Evolutionary conservation across 164 flowering plant genomes (phyloP), one percentile per base, ranked within the genome.

Genomic region (Chloranthus sessilifolius): DNA sequence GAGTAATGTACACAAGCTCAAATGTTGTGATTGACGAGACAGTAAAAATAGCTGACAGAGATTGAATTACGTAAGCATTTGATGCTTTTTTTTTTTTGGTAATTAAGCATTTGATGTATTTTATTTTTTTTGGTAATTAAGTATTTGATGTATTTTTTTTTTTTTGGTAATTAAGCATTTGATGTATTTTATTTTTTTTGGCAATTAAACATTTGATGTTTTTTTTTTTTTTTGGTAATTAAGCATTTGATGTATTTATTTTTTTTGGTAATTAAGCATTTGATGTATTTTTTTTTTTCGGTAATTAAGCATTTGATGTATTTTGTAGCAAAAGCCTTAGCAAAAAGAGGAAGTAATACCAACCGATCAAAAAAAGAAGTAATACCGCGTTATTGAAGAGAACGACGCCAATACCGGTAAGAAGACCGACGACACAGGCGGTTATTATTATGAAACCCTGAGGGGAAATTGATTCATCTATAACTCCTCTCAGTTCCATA

Each of bases 391-490:
- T 59, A 50, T 91, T 91, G 81, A 91, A 91, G 28, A 87, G 60
- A 11, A 91, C 96, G 24, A 91, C 92, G 9, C 69, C 59, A 49
- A 80, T 20, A 22, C 98, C 98, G 5, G 98, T 88, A 44, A 88
- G 64, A n/a, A 91, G 74, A 20, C 98, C 98, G 14, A 87, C 80
- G 24, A 74, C 23, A 62, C 96, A 85, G 14, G 98, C 85, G 1
- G 84, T 76, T 14, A 83, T 2, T 3, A 88, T 62, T 2, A 69
- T 62, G 2, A 66, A 68, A 43, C 58, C 73, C 26, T 66, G 75
- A 15, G 61, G 56, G 4, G 57, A 43, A 5, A 59, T 40, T 8
- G 43, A 31, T 17, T 62, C 56, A 19, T 57, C 43, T 9, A 66
- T 21, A 12, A 46, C 24, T 22, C 52, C 44, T 43, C 52, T 51